Conservation (phyloP, 140 eudicot genomes). For the Anethum foeniculum region DNA sequence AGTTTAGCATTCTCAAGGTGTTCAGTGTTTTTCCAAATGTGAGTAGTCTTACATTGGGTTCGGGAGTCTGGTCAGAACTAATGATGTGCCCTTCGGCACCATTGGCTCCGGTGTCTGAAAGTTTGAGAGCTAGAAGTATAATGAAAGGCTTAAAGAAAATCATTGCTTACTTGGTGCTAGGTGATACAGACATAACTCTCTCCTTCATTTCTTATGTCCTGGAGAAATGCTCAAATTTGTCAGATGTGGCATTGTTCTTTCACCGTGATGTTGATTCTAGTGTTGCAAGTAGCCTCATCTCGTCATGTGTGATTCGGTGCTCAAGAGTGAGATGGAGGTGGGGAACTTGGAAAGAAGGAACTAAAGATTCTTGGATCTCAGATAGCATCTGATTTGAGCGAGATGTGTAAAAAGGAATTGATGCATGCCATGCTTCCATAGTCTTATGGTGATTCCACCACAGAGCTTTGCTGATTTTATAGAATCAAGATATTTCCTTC, state of each 20-base stretch:
- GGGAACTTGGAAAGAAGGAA: slow-evolving; percentile 70
- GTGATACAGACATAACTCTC: slow-evolving; percentile 35
- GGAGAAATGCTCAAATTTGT: slow-evolving; percentile 32
- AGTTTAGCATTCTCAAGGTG: slow-evolving; percentile 30
- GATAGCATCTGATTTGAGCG: slow-evolving; percentile 10
- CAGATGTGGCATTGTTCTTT: slow-evolving; percentile 32
- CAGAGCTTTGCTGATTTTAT: not conserved
- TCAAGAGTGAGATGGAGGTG: slow-evolving; percentile 48
- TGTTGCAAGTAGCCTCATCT: slow-evolving; percentile 31
- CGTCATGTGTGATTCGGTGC: slow-evolving; percentile 35
- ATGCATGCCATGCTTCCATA: not conserved
- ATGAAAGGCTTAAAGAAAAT: slow-evolving; percentile 32
- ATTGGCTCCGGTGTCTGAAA: slow-evolving; percentile 15
- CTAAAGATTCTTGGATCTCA: slow-evolving; percentile 43
- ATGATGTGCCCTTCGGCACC: slow-evolving; percentile 21
- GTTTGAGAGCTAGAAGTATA: slow-evolving; percentile 21
- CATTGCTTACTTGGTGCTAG: slow-evolving; percentile 37
- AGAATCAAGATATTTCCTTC: not conserved
- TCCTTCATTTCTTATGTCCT: slow-evolving; percentile 31
- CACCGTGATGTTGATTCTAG: slow-evolving; percentile 50
- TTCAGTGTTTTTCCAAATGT: slow-evolving; percentile 29
- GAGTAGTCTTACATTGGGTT: slow-evolving; percentile 37
- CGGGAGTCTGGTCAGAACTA: slow-evolving; percentile 44
- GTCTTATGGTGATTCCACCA: not conserved
- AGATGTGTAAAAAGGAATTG: not conserved